A percentile compares a stretch with the other conserved stretches of the same genome.
Evolutionary conservation across 2,329 filamentous ascomycete genomes (phyloP).

Genomic region (Thermothelomyces thermophilus): DNA sequence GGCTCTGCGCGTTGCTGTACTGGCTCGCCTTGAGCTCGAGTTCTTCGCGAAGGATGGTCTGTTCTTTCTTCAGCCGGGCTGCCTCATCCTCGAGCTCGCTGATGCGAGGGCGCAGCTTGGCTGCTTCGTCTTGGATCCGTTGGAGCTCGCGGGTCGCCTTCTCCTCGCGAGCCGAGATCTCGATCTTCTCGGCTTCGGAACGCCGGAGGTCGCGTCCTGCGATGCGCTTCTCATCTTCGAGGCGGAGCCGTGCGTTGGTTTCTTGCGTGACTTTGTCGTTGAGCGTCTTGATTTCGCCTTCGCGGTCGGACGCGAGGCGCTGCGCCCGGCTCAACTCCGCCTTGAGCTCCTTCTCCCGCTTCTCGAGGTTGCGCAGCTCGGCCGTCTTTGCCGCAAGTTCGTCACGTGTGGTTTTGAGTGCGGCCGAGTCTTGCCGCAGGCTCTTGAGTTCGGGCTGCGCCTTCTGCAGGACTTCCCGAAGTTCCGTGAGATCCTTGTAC

Average conservation of each 20-base stretch:
- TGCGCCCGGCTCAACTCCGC: constrained; percentile 65
- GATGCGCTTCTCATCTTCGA: constrained; percentile 72
- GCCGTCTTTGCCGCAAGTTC: constrained; percentile 54
- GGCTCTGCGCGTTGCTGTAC: constrained; percentile 74
- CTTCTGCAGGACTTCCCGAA: constrained; percentile 74
- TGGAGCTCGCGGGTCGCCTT: constrained; percentile 64
- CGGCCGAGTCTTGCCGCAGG: constrained; percentile 68
- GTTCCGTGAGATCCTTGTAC: constrained; percentile 79
- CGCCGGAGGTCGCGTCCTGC: constrained; percentile 71
- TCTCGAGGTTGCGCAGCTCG: constrained; percentile 71
- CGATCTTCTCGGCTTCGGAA: constrained; percentile 71
- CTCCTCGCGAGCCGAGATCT: constrained; percentile 67
- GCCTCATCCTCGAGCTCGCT: constrained; percentile 68
- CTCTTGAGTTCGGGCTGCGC: constrained; percentile 78
- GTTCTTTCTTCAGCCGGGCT: constrained; percentile 60
- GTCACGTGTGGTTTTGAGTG: constrained; percentile 67
- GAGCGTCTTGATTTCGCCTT: constrained; percentile 68
- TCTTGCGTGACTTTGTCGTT: constrained; percentile 74
- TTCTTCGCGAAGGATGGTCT: constrained; percentile 65
- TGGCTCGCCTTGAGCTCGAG: constrained; percentile 78
- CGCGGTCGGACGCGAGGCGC: constrained; percentile 64
- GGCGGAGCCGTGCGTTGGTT: constrained; percentile 60
- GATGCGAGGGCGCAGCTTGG: constrained; percentile 55
- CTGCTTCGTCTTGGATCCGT: constrained; percentile 65
- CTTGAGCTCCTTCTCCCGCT: constrained; percentile 73